phyloP scores from a whole-genome alignment of 768 basidiomycete genomes.

The Tricholoma matsutake region DNA sequence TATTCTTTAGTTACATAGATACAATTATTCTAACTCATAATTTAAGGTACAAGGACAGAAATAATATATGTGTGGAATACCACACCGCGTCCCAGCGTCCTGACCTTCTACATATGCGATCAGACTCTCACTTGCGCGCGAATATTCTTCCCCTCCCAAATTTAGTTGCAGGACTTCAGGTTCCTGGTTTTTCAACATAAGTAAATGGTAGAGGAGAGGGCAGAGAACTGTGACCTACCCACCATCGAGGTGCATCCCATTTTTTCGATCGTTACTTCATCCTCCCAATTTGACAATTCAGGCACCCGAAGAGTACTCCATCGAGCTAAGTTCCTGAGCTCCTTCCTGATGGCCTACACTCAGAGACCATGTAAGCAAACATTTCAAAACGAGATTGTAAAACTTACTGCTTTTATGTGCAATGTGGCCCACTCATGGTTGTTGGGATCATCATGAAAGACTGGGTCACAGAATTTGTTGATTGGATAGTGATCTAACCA shows the following conservation, averaged over 20 bases:
- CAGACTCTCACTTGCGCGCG: background rate
- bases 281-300: background rate
- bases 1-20: background rate
- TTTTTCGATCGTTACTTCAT: background rate
- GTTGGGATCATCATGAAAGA: background rate
- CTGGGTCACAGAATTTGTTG: background rate
- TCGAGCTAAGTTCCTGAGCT: background rate
- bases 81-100: background rate
- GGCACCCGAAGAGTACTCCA: background rate
- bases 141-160: background rate
- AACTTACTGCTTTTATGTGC: background rate
- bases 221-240: background rate
- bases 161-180: background rate
- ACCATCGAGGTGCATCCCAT: background rate
- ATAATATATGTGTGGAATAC: background rate
- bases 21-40: background rate
- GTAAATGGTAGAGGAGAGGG: background rate
- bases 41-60: background rate
- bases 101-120: background rate
- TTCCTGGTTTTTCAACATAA: too few relatives aligned
- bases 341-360: background rate
- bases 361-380: background rate
- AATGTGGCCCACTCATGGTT: background rate
- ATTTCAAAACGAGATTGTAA: background rate
- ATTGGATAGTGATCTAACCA: background rate